Base-by-base conservation (phyloP, 179 eudicot species). In the Heliamphora pulchella region DNA sequence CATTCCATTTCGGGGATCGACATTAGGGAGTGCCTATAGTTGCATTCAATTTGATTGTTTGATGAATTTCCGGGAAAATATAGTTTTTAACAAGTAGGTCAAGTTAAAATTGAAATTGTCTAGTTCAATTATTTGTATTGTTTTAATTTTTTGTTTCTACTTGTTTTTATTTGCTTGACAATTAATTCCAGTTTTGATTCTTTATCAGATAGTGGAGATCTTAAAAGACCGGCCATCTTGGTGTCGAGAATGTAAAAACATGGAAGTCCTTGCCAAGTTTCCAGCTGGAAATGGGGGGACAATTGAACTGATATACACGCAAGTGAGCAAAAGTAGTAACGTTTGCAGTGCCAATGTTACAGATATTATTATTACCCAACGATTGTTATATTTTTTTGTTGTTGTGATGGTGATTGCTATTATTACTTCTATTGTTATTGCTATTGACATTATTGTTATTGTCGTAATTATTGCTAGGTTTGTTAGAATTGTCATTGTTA, bases 221-320 rank as follows among this genome's bases (percentile, higher is more conserved):
- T 92, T 93, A 73, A 93, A 93, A 91, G 96, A 93, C 89, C 89
- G 93, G 87, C 86, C 88, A 72, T 93, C 96, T 82, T 93, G 97
- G 97, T 89, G 81, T 76, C 96, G 90, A 82, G 96, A 91, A 80
- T 91, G 96, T 90, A 90, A 94, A 84, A 85, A 91, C 77, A 91
- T 89, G 86, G 96, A 91, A 84, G 92, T 93, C 84, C 87, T 90
- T 46, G 91, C 90, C 83, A 92, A 83, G 83, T 74, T 93, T 87
- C 89, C 97, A 51, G 91, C 96, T 80, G 91, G 93, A 78, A 93
- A 84, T 85, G 91, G 94, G 86, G 97, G 96, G 88, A 91, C 91
- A 83, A 87, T 93, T 67, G 97, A 93, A 86, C 89, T 93, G 89
- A 88, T 93, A 5, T 93, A 93, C 85, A 88, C 87, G 91, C 97